These are phyloP conservation scores for Quercus dentata DNA, from an alignment of 306 rosid species.

Conservation along the genomic window DNA sequence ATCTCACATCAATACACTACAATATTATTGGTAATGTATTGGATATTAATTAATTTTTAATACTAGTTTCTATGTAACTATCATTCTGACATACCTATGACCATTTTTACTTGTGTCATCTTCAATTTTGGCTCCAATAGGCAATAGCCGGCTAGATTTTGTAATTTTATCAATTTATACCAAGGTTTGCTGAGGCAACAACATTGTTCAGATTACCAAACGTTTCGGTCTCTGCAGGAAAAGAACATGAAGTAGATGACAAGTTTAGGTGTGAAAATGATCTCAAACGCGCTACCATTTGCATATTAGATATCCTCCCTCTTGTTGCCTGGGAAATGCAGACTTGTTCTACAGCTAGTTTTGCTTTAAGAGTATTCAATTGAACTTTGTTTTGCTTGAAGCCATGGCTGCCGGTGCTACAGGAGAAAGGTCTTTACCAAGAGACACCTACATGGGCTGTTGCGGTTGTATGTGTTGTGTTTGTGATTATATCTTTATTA, in stretches of 20 bases:
- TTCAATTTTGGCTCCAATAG: slow-evolving; percentile 15
- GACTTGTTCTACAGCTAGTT: neutral
- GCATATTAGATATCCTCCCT: neutral
- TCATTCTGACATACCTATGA: too few species aligned
- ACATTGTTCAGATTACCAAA: neutral
- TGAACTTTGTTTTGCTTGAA: neutral
- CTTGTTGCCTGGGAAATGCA: neutral
- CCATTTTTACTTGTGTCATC: neutral
- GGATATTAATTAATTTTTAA: too few species aligned
- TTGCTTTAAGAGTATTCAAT: neutral
- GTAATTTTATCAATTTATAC: too few species aligned
- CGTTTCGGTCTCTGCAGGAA: neutral
- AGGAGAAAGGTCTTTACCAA: slow-evolving; percentile 44
- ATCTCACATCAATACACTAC: too few species aligned
- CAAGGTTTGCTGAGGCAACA: neutral
- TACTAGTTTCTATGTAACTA: too few species aligned
- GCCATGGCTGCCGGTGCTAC: slow-evolving; percentile 21
- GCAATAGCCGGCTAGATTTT: slow-evolving; percentile 24
- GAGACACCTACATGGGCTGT: slow-evolving; percentile 81
- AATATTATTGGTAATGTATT: too few species aligned
- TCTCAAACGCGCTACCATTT: neutral
- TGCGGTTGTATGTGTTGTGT: slow-evolving; percentile 55
- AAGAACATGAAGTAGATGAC: slow-evolving; percentile 11
- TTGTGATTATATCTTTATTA: slow-evolving; percentile 47
- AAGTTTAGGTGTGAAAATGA: neutral